These are phyloP conservation scores for Clonostachys chloroleuca DNA, from an alignment of 2,329 filamentous ascomycete species.

Conservation along the genomic window DNA sequence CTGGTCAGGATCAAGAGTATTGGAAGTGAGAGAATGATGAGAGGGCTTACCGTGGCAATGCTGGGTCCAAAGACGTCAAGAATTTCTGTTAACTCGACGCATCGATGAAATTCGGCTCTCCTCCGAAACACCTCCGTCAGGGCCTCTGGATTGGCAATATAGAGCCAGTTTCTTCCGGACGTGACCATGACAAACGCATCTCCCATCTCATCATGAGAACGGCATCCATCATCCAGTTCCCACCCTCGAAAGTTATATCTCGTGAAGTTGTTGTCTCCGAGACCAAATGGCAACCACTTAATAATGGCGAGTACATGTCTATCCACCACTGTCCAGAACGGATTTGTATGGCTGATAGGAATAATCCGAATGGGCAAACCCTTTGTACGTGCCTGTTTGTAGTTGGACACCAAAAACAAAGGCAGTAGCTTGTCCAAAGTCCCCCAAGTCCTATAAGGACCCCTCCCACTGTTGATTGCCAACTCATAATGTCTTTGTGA, in stretches of 20 bases:
- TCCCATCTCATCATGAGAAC: constrained; percentile 16
- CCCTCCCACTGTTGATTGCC: no score
- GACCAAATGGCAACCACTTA: constrained; percentile 9
- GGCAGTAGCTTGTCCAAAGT: no score
- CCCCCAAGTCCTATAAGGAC: no score
- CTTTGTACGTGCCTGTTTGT: constrained; percentile 12
- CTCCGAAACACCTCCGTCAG: constrained; percentile 2
- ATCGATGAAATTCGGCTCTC: background rate
- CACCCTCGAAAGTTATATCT: constrained; percentile 21
- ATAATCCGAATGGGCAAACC: constrained; percentile 23
- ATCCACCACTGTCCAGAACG: constrained; percentile 21
- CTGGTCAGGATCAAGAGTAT: background rate
- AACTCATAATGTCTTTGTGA: no score
- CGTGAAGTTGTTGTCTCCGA: constrained; percentile 18
- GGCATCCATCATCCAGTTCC: constrained; percentile 14
- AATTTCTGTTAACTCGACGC: background rate
- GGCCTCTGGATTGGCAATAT: constrained; percentile 4
- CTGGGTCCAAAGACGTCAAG: constrained; percentile 1
- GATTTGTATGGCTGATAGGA: constrained; percentile 20
- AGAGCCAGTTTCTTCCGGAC: constrained; percentile 2
- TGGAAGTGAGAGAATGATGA: background rate
- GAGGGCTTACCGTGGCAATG: background rate
- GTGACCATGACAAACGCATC: constrained; percentile 9
- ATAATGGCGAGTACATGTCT: constrained; percentile 11
- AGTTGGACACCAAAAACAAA: background rate